Percentiles rank a stretch among this genome's conserved stretches.
These are phyloP conservation scores for Hypholoma fasciculare DNA, from an alignment of 768 basidiomycete species.

Conservation along the genomic window DNA sequence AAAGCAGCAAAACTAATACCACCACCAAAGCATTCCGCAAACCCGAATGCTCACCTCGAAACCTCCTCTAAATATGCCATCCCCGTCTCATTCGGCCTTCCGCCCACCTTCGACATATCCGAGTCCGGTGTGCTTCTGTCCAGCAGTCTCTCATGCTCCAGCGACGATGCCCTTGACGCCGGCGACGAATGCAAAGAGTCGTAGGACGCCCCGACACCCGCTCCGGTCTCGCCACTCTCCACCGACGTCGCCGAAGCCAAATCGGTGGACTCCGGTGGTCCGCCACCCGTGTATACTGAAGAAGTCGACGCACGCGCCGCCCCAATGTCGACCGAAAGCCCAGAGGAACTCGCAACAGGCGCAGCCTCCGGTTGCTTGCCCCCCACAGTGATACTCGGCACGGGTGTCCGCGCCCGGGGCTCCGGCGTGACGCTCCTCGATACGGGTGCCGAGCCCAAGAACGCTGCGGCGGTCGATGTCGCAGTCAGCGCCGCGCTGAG, in stretches of 20 bases:
- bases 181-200: slow-evolving; percentile 46
- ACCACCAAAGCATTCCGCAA: background rate
- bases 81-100: slow-evolving; percentile 11
- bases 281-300: background rate
- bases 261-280: background rate
- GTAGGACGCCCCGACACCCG: slow-evolving; percentile 28
- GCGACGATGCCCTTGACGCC: slow-evolving; percentile 30
- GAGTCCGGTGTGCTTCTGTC: slow-evolving; percentile 24
- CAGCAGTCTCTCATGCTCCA: slow-evolving; percentile 38
- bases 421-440: slow-evolving; percentile 13
- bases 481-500: slow-evolving; percentile 45
- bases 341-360: background rate
- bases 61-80: slow-evolving; percentile 17
- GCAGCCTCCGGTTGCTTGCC: slow-evolving; percentile 9
- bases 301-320: slow-evolving; percentile 3
- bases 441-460: slow-evolving; percentile 27
- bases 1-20: background rate
- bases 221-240: slow-evolving; percentile 9
- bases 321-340: background rate
- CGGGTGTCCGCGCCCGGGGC: slow-evolving; percentile 11
- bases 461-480: slow-evolving; percentile 45
- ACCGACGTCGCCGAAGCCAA: slow-evolving; percentile 7
- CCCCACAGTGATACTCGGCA: slow-evolving; percentile 23
- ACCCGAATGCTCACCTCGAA: slow-evolving; percentile 16
- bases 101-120: slow-evolving; percentile 8